Base-by-base conservation (phyloP, 306 rosid genomes). In the Begonia fuchsioides region DNA sequence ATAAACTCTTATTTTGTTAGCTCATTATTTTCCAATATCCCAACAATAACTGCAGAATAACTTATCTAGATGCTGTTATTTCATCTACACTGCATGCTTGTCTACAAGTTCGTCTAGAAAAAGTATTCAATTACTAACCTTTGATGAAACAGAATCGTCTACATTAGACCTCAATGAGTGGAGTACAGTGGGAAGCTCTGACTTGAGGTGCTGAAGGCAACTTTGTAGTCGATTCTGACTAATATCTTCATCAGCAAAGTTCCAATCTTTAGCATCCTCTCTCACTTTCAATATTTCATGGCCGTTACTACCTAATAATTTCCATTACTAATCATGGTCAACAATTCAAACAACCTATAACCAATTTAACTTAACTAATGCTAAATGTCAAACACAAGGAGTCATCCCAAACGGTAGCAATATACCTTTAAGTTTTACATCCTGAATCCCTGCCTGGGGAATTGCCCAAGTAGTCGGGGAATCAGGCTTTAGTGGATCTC, bases 381-480 rank as follows among this genome's bases (percentile, higher is more conserved):
- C 38, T 19, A 19, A 38, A 19, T 41, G 45, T 41, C 14, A n/a
- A 49, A 53, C 52, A 43, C 14, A 15, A 43, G 41, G 65, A 38
- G 7, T 11, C 45, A 17, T 53, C 13, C 40, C 4, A 17, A 17
- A 14, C 49, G 32, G 6, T 59, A 58, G 57, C 43, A 50, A 32
- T 76, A 53, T 55, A 85, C 98, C 98, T 77, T 77, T 74, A 52
- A 79, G 79, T 44, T 71, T 68, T 51, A 39, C 52, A 19, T 67
- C 56, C 20, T 74, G 63, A 58, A 39, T 62, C 15, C 79, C 94
- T 64, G 61, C 80, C 65, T 82, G 68, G 66, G 73, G 74, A 63
- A 51, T 57, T 57, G 65, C 62, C 98, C 96, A 92, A 52, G 72
- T 73, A 72, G 71, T 73, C 94, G 80, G 80, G 18, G 12, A 66